Base-by-base conservation (phyloP, 164 flowering plant genomes). In the Piper betle region DNA sequence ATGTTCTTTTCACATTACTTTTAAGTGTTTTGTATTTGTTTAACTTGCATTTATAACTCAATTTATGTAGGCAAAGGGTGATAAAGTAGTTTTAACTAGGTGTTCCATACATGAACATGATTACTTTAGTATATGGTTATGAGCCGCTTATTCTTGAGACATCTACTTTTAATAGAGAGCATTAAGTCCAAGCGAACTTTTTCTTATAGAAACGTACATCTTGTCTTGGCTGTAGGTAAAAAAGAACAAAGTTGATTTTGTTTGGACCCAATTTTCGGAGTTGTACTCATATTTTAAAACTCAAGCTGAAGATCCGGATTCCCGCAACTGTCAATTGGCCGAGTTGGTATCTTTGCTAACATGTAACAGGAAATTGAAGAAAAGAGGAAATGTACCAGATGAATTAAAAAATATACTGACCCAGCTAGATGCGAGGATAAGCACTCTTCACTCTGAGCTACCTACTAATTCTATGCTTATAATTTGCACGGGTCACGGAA, bases 181-280 rank as follows among this genome's bases (percentile, higher is more conserved):
- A 46, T 10, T 12, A 10, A 15, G 3, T 3, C 15, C 11, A 5
- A 46, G 50, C 15, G 50, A 46, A 46, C 50, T 46, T 46, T 46
- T 15, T 10, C 15, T 46, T 46, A 15, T 46, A 6, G 10, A 8
- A 40, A 4, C 20, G 1, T 55, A 46, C 52, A 15, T 46, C 55
- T 50, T 10, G 43, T 57, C 64, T 53, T 65, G 25, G 9, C 46
- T 71, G 48, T 69, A 94, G 99, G 82, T 77, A 19, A 88, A 81
- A 69, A 94, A 83, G 63, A 84, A 84, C 4, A 78, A 73, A 67
- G 81, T 81, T 48, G 83, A 86, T 17, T 91, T 94, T 65, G 70
- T 94, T 46, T 94, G 99, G 99, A 74, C 88, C 39, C 97, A 86
- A 25, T 88, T 94, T 62, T 80, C 97, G n/a, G 99, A 94, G 77